Evolutionary conservation across 805 yeast genomes (phyloP).

Genomic region (Yarrowia divulgata): DNA sequence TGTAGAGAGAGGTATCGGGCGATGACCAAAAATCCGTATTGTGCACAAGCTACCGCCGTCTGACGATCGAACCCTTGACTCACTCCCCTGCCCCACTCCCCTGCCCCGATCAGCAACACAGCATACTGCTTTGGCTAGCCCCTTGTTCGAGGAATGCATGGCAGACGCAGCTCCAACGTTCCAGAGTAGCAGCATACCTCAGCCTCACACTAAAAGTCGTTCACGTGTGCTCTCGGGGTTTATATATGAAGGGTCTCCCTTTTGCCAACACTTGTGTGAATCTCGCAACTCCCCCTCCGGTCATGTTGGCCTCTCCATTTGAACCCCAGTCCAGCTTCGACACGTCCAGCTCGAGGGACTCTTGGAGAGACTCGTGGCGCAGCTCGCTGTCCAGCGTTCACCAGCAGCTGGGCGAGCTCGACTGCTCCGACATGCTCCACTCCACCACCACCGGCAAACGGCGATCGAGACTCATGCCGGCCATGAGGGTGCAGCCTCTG

Average conservation of each 20-base stretch:
- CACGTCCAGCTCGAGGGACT: neutral
- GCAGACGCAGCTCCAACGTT: neutral
- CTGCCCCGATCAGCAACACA: no score
- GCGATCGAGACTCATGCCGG: neutral
- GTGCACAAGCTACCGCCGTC: no score
- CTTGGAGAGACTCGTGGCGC: conserved; percentile 21
- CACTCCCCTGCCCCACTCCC: no score
- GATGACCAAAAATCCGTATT: no score
- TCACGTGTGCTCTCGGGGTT: neutral
- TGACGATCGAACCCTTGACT: neutral
- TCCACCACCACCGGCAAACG: no score
- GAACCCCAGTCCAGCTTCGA: conserved; percentile 9
- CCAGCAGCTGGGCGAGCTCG: neutral
- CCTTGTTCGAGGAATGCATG: conserved; percentile 13
- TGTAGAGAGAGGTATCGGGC: no score
- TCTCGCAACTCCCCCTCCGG: no score
- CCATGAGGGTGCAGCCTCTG: neutral
- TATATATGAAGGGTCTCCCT: neutral
- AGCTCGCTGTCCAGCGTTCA: neutral
- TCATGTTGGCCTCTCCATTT: conserved; percentile 22
- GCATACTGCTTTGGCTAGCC: neutral
- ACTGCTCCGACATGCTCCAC: no score
- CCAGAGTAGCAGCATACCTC: neutral
- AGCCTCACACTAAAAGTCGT: neutral
- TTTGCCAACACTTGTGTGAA: no score